Base-by-base conservation (phyloP, 805 yeast species). In the Starmerella potacharoeniae region DNA sequence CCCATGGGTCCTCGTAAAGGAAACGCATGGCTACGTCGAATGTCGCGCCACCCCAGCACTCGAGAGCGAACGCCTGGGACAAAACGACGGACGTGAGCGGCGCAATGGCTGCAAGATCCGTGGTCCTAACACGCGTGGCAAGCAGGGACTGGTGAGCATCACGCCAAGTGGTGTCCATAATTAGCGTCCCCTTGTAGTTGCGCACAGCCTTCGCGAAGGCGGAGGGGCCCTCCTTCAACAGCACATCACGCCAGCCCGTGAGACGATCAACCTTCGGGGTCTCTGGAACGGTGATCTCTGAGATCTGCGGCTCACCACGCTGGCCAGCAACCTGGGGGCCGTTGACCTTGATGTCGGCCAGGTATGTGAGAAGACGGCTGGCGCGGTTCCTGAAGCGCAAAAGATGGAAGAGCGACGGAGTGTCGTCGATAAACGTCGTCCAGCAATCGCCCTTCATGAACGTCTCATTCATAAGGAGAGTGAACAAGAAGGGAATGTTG, bases 31-130 rank as follows among this genome's bases (percentile, higher is more conserved):
- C 85, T 54, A 93, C 99, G 68, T 93, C 99, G 66, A 93, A 93
- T 40, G 99, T 93, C 54, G 99, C 99, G 73, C 99, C 99, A 74
- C 99, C 99, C 99, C 99, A 93, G 77, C 98, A 93, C 75, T 93
- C 99, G 54, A 93, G 76, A 17, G 99, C 93, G 71, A 89, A 93
- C 4, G 95, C 95, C 60, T 91, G 90, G 61, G 83, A 72, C 64
- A 89, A 74, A 22, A 96, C 97, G 67, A 85, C 83, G 3, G 96
- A 86, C 35, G 99, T 93, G 55, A 95, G 81, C 57, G 89, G 90
- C 28, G 98, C 99, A 74, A 93, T 87, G 64, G 89, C 85, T 52
- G 84, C 75, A 66, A 93, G 75, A 72, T 93, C 99, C 63, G 86
- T 79, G 29, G 98, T 93, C 74, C 99, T 83, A 40, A 93, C 95